Evolutionary conservation across 805 yeast species (phyloP), one percentile per base, ranked within the genome.

Genomic region (Myxozyma udenii): DNA sequence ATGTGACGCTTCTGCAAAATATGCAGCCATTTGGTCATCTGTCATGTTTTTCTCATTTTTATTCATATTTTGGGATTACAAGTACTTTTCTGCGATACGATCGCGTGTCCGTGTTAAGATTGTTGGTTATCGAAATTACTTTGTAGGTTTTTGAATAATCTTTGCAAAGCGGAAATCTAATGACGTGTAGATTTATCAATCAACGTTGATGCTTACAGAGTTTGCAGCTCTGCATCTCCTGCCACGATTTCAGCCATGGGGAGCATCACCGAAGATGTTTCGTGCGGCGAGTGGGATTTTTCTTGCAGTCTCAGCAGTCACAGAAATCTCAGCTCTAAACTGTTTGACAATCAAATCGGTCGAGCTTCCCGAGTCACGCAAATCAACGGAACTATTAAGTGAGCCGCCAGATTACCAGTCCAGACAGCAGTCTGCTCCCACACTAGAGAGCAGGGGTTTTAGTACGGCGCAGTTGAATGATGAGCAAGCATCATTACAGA

Each of bases 11-110:
- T 45, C 48, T 6, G 24, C 39, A 3, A 16, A 19, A 3, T 14
- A 41, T 18, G 48, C 40, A 32, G 39, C 44, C 3, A 9, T 51
- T n/a, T 1, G 30, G 30, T 30, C 41, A 21, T 33, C 35, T 6
- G 32, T 50, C 3, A 19, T 44, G 6, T 49, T 42, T 16, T 26
- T 46, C 11, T 18, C 48, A 11, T 19, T 50, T 6, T 32, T 45
- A 5, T 53, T 49, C 33, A 30, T 49, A 16, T 49, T 46, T 33
- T 53, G 57, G 57, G 50, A 53, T 26, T 53, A 53, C 28, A 30
- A 44, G n/a, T 16, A 4, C 11, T 26, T 46, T 16, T 21, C 42
- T 1, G 53, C 54, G 11, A 22, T 45, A 4, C 22, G 24, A 12
- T 41, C 51, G 22, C 32, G 40, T 5, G 39, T 24, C n/a, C 45